Evolutionary conservation across 108 stramenopile genomes (phyloP).

Genomic region (Asterionellopsis glacialis): DNA sequence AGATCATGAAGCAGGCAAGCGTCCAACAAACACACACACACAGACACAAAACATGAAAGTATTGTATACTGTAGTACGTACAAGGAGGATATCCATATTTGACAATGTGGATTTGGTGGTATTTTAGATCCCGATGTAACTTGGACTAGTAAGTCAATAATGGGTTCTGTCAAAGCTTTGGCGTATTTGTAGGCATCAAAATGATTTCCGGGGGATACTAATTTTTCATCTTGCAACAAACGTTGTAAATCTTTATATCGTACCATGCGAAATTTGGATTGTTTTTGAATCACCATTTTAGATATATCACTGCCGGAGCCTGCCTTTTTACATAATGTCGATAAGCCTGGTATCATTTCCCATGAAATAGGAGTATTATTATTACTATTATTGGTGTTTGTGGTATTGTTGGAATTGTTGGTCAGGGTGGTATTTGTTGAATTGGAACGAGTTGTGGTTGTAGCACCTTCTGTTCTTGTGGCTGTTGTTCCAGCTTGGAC

Average conservation of each 20-base stretch:
- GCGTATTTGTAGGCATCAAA: constrained; percentile 6
- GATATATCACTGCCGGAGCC: too few species aligned
- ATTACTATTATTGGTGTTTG: background rate
- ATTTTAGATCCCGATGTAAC: constrained; percentile 1
- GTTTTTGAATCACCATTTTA: too few species aligned
- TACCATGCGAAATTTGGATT: too few species aligned
- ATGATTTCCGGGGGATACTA: background rate
- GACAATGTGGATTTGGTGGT: background rate
- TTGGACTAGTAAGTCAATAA: constrained; percentile 3
- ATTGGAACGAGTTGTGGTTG: too few species aligned
- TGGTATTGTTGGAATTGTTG: background rate
- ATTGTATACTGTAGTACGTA: background rate
- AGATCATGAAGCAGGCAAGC: too few species aligned
- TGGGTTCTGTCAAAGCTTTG: background rate
- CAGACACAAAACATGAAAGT: too few species aligned
- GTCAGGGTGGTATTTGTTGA: too few species aligned
- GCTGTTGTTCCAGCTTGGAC: too few species aligned
- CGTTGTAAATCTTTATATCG: too few species aligned
- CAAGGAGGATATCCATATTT: constrained; percentile 2
- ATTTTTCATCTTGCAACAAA: background rate
- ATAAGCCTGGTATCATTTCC: background rate
- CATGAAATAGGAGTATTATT: background rate
- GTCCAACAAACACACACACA: too few species aligned
- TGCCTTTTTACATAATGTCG: background rate
- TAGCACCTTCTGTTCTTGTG: too few species aligned